phyloP scores from a whole-genome alignment of 441 rosid genomes.

The Eruca vesicaria region DNA sequence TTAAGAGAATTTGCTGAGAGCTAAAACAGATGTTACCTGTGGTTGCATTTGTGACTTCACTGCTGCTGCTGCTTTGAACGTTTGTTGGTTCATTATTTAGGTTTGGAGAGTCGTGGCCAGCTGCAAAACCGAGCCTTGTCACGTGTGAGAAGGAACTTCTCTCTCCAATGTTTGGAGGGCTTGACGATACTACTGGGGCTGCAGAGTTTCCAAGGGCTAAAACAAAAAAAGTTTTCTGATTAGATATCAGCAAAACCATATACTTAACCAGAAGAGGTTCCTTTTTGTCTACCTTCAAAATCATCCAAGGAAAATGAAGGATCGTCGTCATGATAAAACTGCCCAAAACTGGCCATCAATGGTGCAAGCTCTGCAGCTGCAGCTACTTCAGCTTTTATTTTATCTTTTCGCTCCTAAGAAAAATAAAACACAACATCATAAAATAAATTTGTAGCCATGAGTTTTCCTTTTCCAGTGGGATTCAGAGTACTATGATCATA shows the following conservation, averaged over 20 bases:
- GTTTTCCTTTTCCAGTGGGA: not conserved
- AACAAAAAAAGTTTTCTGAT: not conserved
- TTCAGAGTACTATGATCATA: not conserved
- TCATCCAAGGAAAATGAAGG: slow-evolving; percentile 38
- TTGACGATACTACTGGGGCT: slow-evolving; percentile 50
- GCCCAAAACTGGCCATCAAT: slow-evolving; percentile 30
- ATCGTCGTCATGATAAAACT: slow-evolving; percentile 1
- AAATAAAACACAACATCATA: slow-evolving; percentile 10
- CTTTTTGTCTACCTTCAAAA: slow-evolving; percentile 62
- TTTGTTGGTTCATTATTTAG: slow-evolving; percentile 56
- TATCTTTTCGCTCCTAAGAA: slow-evolving; percentile 71
- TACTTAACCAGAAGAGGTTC: not conserved
- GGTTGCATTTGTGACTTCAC: slow-evolving; percentile 40
- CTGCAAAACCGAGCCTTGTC: slow-evolving; percentile 91
- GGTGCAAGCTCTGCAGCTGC: slow-evolving; percentile 56
- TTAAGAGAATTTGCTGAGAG: not conserved
- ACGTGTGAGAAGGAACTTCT: slow-evolving; percentile 82
- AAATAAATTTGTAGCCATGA: slow-evolving; percentile 20
- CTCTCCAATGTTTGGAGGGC: slow-evolving; percentile 67
- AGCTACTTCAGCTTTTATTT: slow-evolving; percentile 72
- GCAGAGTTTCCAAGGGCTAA: slow-evolving; percentile 70
- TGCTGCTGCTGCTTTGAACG: slow-evolving; percentile 30
- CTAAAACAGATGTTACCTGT: slow-evolving; percentile 34
- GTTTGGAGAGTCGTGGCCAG: slow-evolving; percentile 81
- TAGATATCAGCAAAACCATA: not conserved